Percentiles rank a stretch among this genome's conserved stretches.
These are phyloP conservation scores for Schwanniomyces vanrijiae DNA, from an alignment of 805 yeast genomes.

Conservation along the genomic window DNA sequence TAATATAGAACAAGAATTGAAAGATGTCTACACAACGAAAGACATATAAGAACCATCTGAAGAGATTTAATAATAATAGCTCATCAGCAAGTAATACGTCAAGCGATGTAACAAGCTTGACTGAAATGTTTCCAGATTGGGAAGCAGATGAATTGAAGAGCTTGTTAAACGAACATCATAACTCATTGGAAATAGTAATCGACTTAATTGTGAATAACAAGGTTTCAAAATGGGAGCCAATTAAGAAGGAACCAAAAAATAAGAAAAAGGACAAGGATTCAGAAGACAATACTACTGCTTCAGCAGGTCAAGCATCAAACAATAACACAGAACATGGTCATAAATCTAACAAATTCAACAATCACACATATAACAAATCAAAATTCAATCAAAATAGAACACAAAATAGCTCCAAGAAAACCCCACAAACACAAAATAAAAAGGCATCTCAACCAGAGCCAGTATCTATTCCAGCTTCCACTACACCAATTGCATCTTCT, in stretches of 20 bases:
- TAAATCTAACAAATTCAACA: conserved; percentile 8
- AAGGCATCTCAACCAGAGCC: conserved; percentile 5
- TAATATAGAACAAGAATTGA: conserved; percentile 4
- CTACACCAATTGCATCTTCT: conserved; percentile 18
- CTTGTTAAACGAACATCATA: conserved; percentile 69
- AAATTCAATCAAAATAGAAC: conserved; percentile 11
- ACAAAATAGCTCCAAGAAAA: conserved; percentile 8
- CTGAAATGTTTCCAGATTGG: conserved; percentile 96
- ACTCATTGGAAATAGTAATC: conserved; percentile 76
- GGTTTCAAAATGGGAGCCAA: conserved; percentile 93
- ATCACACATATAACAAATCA: conserved; percentile 8
- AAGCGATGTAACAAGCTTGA: conserved; percentile 52
- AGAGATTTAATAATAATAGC: conserved; percentile 32
- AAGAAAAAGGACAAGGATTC: conserved; percentile 36
- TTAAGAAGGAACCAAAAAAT: conserved; percentile 63
- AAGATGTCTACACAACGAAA: conserved; percentile 33
- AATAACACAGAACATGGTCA: conserved; percentile 10
- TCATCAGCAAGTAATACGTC: conserved; percentile 16
- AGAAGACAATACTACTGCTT: conserved; percentile 10
- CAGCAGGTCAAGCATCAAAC: conserved; percentile 5
- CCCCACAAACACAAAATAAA: conserved; percentile 11
- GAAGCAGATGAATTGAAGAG: conserved; percentile 76
- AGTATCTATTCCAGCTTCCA: conserved; percentile 13
- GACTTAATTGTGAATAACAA: conserved; percentile 89
- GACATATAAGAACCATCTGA: conserved; percentile 47